Evolutionary conservation across 768 basidiomycete species (phyloP), one percentile per base, ranked within the genome.

Genomic region (Mycena rosella): DNA sequence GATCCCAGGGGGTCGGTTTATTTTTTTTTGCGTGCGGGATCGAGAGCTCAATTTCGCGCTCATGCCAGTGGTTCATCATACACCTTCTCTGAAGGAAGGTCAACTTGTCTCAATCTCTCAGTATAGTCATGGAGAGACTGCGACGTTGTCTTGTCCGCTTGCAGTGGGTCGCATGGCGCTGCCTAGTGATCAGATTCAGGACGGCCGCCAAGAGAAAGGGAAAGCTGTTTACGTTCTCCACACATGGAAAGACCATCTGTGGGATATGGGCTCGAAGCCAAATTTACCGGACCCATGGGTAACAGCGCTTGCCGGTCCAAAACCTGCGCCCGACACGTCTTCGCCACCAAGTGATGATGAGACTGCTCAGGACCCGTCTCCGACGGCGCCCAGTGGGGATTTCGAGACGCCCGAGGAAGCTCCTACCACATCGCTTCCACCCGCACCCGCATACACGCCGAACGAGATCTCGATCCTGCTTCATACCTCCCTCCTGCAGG

Each of bases 171-270:
- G 85, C 27, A 86, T 94, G 85, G 91, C 89, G 5, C 78, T 92
- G 13, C 74, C 87, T 20, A 80, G 84, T 49, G 81, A 84, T 57
- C 80, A 82, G 49, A 74, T 93, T 61, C 74, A 74, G 42, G 76
- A 80, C 49, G 78, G 79, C 36, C 79, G 77, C 24, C 77, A 78
- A 63, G 83, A 81, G 58, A 94, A 93, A 72, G 94, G 94, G 1
- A 95, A 95, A 75, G 94, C 92, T 0, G 92, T 94, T 11, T 81
- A 83, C 40, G 79, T 94, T 5, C 68, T 91, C 22, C 94, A 95
- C 72, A 87, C 89, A 3, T 94, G 91, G 89, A 91, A 90, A 73
- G 94, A 95, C 72, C 79, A 84, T 72, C 75, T 95, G 14, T 95
- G 92, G 88, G 85, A 89, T 13, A 83, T 91, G 81, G 94, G 93